phyloP scores from a whole-genome alignment of 306 rosid genomes.

The Vigna reflexopilosa region DNA sequence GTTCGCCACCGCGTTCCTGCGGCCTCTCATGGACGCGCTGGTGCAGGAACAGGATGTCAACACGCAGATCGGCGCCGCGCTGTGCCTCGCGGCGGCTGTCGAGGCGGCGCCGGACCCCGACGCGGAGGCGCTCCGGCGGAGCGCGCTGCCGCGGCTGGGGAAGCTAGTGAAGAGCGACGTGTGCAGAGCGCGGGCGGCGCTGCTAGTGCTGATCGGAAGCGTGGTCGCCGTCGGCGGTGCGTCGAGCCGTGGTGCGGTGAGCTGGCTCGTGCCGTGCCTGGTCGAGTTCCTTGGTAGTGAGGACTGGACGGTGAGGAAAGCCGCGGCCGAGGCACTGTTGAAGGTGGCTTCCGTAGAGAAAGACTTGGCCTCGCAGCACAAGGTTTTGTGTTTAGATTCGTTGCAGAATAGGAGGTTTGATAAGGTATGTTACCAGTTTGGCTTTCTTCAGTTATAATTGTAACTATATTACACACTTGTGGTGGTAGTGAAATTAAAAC shows the following conservation, averaged over 20 bases:
- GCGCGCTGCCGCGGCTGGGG: conserved; percentile 68
- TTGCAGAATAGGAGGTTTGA: conserved; percentile 91
- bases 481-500: conserved; percentile 24
- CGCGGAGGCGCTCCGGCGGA: conserved; percentile 58
- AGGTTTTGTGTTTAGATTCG: conserved; percentile 67
- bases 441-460: conserved; percentile 1
- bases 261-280: conserved; percentile 83
- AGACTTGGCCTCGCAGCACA: conserved; percentile 66
- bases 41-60: conserved; percentile 78
- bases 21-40: conserved; percentile 85
- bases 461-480: not conserved
- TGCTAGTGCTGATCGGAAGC: conserved; percentile 77
- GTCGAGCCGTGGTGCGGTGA: conserved; percentile 65
- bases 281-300: conserved; percentile 74
- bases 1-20: conserved; percentile 66
- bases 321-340: conserved; percentile 82
- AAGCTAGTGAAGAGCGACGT: conserved; percentile 79
- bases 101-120: conserved; percentile 84
- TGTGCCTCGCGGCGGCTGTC: conserved; percentile 88
- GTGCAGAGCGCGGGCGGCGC: conserved; percentile 82
- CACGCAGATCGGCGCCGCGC: conserved; percentile 95
- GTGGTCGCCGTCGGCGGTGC: conserved; percentile 78
- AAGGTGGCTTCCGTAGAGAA: conserved; percentile 74
- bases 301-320: conserved; percentile 96
- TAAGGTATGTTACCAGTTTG: conserved; percentile 60